Evolutionary conservation across 805 yeast species (phyloP).

Genomic region (Zygoascus flipseniorum): DNA sequence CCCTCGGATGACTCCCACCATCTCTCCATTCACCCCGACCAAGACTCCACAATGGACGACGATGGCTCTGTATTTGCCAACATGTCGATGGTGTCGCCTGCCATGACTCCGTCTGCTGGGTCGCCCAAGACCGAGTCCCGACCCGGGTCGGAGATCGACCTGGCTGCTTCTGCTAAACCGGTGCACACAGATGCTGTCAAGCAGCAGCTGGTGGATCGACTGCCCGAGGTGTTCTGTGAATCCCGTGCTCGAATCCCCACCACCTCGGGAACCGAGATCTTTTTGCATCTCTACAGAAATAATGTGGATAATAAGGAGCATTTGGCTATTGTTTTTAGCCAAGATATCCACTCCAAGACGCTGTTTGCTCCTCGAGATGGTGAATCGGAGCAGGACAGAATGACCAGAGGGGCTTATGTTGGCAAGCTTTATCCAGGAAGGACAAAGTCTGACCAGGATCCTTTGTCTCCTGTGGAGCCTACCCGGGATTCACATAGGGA

Average conservation of each 20-base stretch:
- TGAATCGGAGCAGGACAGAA: conserved; percentile 85
- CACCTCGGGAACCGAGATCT: conserved; percentile 88
- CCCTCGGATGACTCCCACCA: background rate
- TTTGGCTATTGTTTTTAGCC: conserved; percentile 94
- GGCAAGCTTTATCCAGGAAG: conserved; percentile 90
- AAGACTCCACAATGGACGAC: background rate
- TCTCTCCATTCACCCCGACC: background rate
- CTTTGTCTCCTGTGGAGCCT: conserved; percentile 7
- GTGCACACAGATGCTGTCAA: conserved; percentile 9
- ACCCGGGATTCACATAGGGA: conserved; percentile 12
- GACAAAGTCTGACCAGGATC: conserved; percentile 33
- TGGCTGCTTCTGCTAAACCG: conserved; percentile 3
- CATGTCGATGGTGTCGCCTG: conserved; percentile 30
- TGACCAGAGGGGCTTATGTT: conserved; percentile 97
- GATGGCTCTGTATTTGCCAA: conserved; percentile 9
- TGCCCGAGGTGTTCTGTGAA: conserved; percentile 78
- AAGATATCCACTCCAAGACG: conserved; percentile 70
- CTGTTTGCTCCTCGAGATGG: conserved; percentile 52
- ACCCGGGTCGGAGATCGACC: conserved; percentile 14
- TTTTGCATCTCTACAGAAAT: conserved; percentile 80
- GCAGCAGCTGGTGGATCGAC: conserved; percentile 16
- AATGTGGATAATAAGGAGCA: conserved; percentile 88
- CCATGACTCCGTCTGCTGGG: conserved; percentile 23
- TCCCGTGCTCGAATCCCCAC: conserved; percentile 97
- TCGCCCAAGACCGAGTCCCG: conserved; percentile 3